These are phyloP conservation scores for Russula abietina DNA, from an alignment of 768 basidiomycete species.

Conservation along the genomic window DNA sequence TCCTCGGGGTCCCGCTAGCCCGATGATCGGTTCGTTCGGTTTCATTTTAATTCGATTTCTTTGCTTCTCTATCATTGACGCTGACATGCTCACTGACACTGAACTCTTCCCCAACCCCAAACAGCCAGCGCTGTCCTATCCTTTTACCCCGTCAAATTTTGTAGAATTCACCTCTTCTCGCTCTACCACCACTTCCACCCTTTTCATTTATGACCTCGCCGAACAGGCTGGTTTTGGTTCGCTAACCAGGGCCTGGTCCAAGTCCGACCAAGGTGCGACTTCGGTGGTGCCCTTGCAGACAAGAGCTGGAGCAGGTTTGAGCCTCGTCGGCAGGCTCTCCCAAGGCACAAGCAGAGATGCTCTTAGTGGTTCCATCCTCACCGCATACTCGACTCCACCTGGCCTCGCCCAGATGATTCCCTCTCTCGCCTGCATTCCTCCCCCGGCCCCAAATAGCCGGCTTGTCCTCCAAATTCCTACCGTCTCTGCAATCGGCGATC, in stretches of 20 bases:
- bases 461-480: slow-evolving; percentile 81
- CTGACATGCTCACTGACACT: slow-evolving; percentile 33
- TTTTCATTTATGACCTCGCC: slow-evolving; percentile 80
- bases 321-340: slow-evolving; percentile 71
- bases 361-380: slow-evolving; percentile 52
- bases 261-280: slow-evolving; percentile 38
- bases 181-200: slow-evolving; percentile 48
- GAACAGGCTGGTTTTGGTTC: slow-evolving; percentile 79
- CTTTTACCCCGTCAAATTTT: slow-evolving; percentile 50
- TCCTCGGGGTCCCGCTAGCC: no score
- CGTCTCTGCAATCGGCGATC: slow-evolving; percentile 57
- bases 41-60: no score
- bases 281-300: slow-evolving; percentile 71
- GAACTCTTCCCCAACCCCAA: slow-evolving; percentile 31
- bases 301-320: slow-evolving; percentile 75
- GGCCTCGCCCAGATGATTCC: slow-evolving; percentile 81
- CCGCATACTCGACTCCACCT: slow-evolving; percentile 76
- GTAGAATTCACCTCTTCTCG: slow-evolving; percentile 66
- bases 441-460: slow-evolving; percentile 54
- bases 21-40: neutral
- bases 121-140: slow-evolving; percentile 3
- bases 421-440: slow-evolving; percentile 66
- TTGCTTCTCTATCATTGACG: slow-evolving; percentile 28
- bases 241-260: slow-evolving; percentile 60
- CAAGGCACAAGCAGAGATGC: slow-evolving; percentile 72